Conservation (phyloP, 78 protist species). For the Chrysochromulina parva region DNA sequence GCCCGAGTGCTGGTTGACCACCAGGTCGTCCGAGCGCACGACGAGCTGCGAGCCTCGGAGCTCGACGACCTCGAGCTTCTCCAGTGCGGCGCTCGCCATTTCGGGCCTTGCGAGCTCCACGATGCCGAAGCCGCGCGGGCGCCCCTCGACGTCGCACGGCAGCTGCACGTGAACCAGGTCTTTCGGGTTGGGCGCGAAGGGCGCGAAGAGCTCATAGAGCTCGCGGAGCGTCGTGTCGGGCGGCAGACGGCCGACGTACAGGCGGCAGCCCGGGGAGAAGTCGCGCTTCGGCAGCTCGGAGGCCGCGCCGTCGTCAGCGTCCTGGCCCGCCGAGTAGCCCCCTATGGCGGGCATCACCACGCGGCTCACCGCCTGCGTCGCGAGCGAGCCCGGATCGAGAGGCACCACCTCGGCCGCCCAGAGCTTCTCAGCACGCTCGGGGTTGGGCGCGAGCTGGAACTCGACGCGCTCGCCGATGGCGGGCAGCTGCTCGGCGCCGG, state of each 20-base stretch:
- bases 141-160: not conserved
- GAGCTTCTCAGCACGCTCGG: not conserved
- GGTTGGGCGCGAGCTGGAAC: not conserved
- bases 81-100: not conserved
- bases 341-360: not conserved
- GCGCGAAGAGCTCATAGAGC: not conserved
- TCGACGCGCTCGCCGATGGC: not conserved
- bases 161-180: not conserved
- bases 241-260: not conserved
- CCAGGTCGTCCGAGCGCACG: not conserved
- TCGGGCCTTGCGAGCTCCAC: not conserved
- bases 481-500: not conserved
- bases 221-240: not conserved
- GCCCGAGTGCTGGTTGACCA: too few relatives aligned
- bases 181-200: not conserved
- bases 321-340: too few relatives aligned
- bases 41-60: not conserved
- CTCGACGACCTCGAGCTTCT: not conserved
- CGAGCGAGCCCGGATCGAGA: not conserved
- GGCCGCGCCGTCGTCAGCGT: too few relatives aligned
- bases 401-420: not conserved
- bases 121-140: conserved; percentile 12
- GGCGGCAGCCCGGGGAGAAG: not conserved
- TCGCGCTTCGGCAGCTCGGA: not conserved
- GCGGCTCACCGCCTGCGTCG: not conserved